A percentile compares a stretch with the other conserved stretches of the same genome.
Evolutionary conservation across 2,329 filamentous ascomycete genomes (phyloP).

Genomic region (Calonectria honghensis): DNA sequence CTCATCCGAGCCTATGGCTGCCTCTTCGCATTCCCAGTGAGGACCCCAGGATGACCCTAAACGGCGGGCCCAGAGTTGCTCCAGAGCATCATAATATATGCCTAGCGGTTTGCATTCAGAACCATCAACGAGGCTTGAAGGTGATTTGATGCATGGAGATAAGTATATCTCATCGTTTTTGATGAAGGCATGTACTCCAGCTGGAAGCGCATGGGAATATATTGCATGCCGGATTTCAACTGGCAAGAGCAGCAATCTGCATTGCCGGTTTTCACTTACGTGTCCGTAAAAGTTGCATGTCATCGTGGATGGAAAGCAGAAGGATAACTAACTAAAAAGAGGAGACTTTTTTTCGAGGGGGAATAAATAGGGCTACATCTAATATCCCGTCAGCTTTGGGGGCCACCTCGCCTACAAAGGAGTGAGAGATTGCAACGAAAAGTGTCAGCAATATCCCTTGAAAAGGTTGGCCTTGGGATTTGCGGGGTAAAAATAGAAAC

Average conservation of each 20-base stretch:
- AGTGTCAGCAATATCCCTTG: background rate
- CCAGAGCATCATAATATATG: background rate
- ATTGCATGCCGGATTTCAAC: background rate
- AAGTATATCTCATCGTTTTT: background rate
- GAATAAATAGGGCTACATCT: background rate
- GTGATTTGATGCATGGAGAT: background rate
- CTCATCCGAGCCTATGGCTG: background rate
- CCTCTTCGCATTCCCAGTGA: background rate
- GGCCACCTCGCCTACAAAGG: background rate
- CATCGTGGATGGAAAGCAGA: background rate
- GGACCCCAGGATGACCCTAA: background rate
- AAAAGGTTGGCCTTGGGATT: background rate
- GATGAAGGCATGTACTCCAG: background rate
- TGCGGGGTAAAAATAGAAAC: slow-evolving; percentile 1
- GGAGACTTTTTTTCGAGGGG: no score
- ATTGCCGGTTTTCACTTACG: background rate
- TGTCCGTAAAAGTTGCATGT: background rate
- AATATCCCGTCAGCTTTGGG: background rate
- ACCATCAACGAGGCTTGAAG: background rate
- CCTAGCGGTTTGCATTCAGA: background rate
- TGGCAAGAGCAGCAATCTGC: background rate
- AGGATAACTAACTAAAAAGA: background rate
- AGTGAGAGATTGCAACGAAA: background rate
- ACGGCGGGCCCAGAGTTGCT: background rate
- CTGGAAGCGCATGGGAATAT: background rate